These are phyloP conservation scores for Trichoderma asperelloides DNA, from an alignment of 495 filamentous ascomycete species.

Conservation along the genomic window DNA sequence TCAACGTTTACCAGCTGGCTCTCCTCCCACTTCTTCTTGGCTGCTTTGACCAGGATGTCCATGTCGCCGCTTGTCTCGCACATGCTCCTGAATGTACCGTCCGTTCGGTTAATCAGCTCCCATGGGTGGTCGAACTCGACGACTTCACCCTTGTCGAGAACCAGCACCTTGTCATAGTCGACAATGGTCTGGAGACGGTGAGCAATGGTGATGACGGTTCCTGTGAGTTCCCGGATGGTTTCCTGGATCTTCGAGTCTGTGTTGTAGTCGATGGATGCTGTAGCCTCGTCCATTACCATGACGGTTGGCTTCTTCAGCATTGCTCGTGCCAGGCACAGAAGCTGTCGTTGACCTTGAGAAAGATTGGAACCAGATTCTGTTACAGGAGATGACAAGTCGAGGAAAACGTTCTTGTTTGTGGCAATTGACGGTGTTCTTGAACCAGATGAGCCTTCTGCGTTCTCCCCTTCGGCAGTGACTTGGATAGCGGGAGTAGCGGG, in stretches of 20 bases:
- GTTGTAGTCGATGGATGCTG: constrained; percentile 93
- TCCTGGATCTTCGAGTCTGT: constrained; percentile 95
- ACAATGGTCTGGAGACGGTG: constrained; percentile 94
- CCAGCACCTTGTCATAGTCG: constrained; percentile 97
- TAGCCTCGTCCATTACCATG: constrained; percentile 98
- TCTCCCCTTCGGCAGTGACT: constrained; percentile 6
- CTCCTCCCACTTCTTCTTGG: constrained; percentile 54
- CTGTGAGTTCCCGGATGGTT: constrained; percentile 81
- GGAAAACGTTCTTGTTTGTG: constrained; percentile 90
- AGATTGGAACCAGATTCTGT: constrained; percentile 92
- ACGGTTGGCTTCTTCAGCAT: constrained; percentile 87
- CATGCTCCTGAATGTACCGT: constrained; percentile 77
- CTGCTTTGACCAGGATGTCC: constrained; percentile 58
- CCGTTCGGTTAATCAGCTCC: constrained; percentile 58
- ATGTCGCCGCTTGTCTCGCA: constrained; percentile 92
- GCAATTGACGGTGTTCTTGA: constrained; percentile 25
- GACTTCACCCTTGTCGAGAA: constrained; percentile 81
- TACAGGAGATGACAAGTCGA: constrained; percentile 72
- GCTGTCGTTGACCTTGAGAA: constrained; percentile 92
- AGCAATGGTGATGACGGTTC: constrained; percentile 97
- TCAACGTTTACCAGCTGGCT: constrained; percentile 31
- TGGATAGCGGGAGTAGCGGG: background rate
- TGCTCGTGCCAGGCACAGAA: constrained; percentile 89
- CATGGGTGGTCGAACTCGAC: constrained; percentile 85
- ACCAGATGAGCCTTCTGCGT: background rate